These are phyloP conservation scores for Paracamarosporium sp. DNA, from an alignment of 2,329 filamentous ascomycete genomes.

Conservation along the genomic window DNA sequence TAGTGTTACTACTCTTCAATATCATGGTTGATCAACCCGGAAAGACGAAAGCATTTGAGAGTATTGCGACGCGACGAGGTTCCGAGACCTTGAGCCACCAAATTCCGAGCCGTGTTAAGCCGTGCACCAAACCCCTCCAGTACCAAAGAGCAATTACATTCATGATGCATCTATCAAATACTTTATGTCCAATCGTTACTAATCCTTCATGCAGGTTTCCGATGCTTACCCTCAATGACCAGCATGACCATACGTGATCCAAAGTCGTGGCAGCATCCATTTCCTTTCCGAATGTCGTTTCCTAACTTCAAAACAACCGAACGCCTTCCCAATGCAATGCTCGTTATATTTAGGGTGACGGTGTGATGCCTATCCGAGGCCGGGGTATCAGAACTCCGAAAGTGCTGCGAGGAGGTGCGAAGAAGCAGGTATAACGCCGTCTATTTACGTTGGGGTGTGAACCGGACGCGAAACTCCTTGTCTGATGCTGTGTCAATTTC, in stretches of 20 bases:
- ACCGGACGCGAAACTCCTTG: conserved; percentile 56
- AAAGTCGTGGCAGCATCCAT: neutral
- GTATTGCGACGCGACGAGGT: neutral
- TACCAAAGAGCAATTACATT: conserved; percentile 2
- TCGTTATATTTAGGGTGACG: conserved; percentile 29
- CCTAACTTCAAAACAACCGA: conserved; percentile 13
- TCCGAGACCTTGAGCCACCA: neutral
- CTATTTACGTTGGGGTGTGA: conserved; percentile 47
- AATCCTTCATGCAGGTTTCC: neutral
- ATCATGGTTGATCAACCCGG: too few species aligned
- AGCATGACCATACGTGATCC: neutral
- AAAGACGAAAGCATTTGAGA: neutral
- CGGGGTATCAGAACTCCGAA: conserved; percentile 44
- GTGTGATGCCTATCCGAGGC: conserved; percentile 26
- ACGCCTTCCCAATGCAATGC: conserved; percentile 45
- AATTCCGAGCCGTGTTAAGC: neutral
- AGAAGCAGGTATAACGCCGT: conserved; percentile 17
- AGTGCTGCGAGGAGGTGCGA: conserved; percentile 28
- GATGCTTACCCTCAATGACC: neutral
- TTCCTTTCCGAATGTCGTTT: neutral
- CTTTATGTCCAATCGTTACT: neutral
- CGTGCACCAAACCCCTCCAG: neutral
- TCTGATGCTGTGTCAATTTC: conserved; percentile 39
- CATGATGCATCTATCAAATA: neutral
- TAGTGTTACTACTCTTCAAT: too few species aligned